phyloP scores from a whole-genome alignment of 2,329 filamentous ascomycete species.

The Diaporthe vaccinii region DNA sequence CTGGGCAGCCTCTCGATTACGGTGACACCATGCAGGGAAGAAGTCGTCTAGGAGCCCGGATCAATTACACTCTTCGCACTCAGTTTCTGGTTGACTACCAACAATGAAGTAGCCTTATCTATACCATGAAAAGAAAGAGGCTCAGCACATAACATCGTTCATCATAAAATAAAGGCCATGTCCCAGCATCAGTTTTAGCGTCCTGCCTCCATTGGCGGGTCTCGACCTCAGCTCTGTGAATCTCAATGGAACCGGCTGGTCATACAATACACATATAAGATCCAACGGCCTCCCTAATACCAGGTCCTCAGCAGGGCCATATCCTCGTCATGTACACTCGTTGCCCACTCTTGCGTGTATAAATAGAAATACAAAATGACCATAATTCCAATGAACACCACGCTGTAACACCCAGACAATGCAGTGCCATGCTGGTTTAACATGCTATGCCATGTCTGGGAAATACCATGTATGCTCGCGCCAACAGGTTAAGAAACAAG shows the following conservation, averaged over 20 bases:
- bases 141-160: neutral
- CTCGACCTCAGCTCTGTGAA: neutral
- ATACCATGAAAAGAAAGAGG: neutral
- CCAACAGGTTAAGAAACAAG: neutral
- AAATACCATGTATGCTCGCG: neutral
- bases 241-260: neutral
- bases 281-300: neutral
- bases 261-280: neutral
- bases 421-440: slow-evolving; percentile 12
- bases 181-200: neutral
- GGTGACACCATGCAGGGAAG: neutral
- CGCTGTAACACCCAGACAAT: slow-evolving; percentile 2
- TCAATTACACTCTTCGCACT: neutral
- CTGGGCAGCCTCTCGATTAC: neutral
- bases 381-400: neutral
- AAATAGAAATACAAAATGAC: neutral
- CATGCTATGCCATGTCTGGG: slow-evolving; percentile 20
- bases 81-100: neutral
- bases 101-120: neutral
- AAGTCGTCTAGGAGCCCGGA: neutral
- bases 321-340: too few relatives aligned
- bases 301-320: neutral
- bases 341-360: neutral
- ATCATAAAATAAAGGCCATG: slow-evolving; percentile 1
- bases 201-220: too few relatives aligned